These are phyloP conservation scores for Scolecobasidium constrictum DNA, from an alignment of 2,329 filamentous ascomycete genomes.

Conservation along the genomic window DNA sequence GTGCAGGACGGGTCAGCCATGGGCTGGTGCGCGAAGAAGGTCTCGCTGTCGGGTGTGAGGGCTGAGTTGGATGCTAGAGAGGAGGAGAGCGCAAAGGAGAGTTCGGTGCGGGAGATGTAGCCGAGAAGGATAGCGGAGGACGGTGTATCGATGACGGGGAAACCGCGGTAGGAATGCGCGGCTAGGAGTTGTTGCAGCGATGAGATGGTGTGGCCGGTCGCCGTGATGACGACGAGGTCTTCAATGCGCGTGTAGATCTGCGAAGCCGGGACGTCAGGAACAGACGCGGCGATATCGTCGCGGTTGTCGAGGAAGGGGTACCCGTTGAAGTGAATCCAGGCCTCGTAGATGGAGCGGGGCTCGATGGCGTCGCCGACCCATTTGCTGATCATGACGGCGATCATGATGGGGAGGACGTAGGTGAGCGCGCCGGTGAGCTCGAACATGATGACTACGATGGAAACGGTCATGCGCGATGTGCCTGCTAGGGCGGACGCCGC, in stretches of 20 bases:
- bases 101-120: constrained; percentile 87
- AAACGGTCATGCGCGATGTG: constrained; percentile 92
- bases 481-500: constrained; percentile 90
- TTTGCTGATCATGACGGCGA: constrained; percentile 95
- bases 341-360: constrained; percentile 88
- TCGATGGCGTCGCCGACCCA: constrained; percentile 97
- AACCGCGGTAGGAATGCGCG: constrained; percentile 73
- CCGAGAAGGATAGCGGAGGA: constrained; percentile 72
- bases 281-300: constrained; percentile 52
- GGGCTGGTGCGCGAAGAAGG: constrained; percentile 75
- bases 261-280: constrained; percentile 76
- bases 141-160: constrained; percentile 75
- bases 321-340: constrained; percentile 92
- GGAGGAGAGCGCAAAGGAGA: constrained; percentile 66
- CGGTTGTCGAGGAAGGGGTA: constrained; percentile 93
- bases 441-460: constrained; percentile 98
- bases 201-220: constrained; percentile 77
- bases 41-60: constrained; percentile 61
- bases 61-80: constrained; percentile 46
- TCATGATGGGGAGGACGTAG: constrained; percentile 97
- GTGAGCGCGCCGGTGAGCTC: constrained; percentile 34
- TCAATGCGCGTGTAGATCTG: constrained; percentile 90
- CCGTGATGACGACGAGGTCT: constrained; percentile 78
- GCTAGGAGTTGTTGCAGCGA: constrained; percentile 61
- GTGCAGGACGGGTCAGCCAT: constrained; percentile 66